These are phyloP conservation scores for Fragaria vesca DNA, from an alignment of 306 rosid species.

Conservation along the genomic window DNA sequence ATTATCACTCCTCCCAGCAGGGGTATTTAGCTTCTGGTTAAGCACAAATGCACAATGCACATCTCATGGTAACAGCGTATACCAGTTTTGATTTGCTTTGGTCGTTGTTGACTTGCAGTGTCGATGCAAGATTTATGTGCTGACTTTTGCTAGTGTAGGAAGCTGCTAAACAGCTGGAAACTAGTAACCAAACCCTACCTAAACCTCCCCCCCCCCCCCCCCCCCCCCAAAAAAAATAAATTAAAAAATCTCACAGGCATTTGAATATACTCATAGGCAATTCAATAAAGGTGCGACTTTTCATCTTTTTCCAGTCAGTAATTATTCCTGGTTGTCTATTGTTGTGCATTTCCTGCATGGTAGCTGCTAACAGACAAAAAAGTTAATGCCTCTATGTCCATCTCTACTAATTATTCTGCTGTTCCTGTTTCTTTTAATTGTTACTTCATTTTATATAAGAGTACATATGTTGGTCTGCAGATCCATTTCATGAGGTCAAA, in stretches of 20 bases:
- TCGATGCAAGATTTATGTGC: neutral
- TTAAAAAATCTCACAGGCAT: neutral
- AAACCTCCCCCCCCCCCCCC: neutral
- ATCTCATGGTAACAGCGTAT: neutral
- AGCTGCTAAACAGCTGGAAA: neutral
- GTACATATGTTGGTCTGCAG: constrained; percentile 42
- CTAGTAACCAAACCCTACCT: no score
- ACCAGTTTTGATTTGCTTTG: no score
- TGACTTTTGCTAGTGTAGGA: neutral
- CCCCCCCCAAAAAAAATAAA: neutral
- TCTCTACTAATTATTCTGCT: neutral
- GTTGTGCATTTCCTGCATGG: neutral
- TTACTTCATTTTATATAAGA: constrained; percentile 6
- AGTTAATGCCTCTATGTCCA: neutral
- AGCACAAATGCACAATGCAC: neutral
- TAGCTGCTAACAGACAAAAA: neutral
- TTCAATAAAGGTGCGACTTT: neutral
- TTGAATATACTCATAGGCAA: neutral
- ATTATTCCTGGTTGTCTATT: neutral
- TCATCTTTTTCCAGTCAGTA: neutral
- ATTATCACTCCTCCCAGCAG: neutral
- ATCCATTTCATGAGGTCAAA: constrained; percentile 89
- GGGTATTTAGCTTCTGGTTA: neutral
- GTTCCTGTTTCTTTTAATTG: constrained; percentile 16
- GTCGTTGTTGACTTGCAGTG: neutral